Evolutionary conservation across 140 eudicot species (phyloP), one percentile per base, ranked within the genome.

Genomic region (Cichorium intybus): DNA sequence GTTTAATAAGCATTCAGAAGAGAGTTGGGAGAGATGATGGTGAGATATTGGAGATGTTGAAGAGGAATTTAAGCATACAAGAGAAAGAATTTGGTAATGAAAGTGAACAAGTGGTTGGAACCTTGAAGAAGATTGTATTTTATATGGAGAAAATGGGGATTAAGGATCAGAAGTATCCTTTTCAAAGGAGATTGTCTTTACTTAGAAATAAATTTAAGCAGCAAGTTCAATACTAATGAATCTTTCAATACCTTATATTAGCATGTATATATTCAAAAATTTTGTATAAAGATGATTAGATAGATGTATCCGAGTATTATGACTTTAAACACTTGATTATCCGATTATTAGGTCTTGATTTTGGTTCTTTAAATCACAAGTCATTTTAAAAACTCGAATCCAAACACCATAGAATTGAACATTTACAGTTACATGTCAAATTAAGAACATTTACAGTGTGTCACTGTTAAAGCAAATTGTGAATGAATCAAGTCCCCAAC

Each of bases 51-150:
- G 79, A 77, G 75, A 55, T 70, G 75, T 87, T 83, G 57, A 81
- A 82, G 73, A 85, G 96, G 73, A 85, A 87, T 55, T 73, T 92
- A 60, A 70, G 45, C 48, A 92, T 92, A 64, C 96, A 92, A 71
- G 98, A 92, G 76, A 82, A 52, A 65, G 87, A 84, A 56, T 92
- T 92, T 67, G 96, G 98, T 39, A 24, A 48, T 27, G 92, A 85
- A 22, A 85, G 95, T 49, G 82, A 79, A 73, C 85, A 85, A 83
- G 85, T 85, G 16, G 56, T 83, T 61, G 86, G 69, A 75, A 92
- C 98, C 23, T 76, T 92, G 33, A 85, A 79, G 66, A 92, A 88
- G 78, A 77, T 92, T 27, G 70, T 92, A 45, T 80, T 76, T 75
- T 92, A 67, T 84, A 60, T 92, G 75, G 87, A 88, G 39, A 92